phyloP scores from a whole-genome alignment of 768 basidiomycete genomes.

The Roridomyces roridus region DNA sequence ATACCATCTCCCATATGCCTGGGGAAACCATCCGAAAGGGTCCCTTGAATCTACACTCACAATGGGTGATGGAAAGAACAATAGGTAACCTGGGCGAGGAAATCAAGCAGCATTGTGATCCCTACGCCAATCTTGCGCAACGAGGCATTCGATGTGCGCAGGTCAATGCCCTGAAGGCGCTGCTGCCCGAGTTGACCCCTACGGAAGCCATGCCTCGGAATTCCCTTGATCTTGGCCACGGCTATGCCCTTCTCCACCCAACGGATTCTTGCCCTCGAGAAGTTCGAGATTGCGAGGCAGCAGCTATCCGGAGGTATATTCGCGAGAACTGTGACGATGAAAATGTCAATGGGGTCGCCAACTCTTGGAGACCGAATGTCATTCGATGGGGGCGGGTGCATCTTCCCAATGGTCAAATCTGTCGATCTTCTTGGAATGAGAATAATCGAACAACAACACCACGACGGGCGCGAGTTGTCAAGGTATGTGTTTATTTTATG shows the following conservation, averaged over 20 bases:
- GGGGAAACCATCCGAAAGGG: constrained; percentile 19
- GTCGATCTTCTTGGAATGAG: too few relatives aligned
- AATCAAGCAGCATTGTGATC: constrained; percentile 21
- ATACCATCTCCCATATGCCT: constrained; percentile 16
- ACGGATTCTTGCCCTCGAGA: constrained; percentile 16
- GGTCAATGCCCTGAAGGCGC: constrained; percentile 21
- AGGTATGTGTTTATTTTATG: not conserved
- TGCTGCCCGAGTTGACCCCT: constrained; percentile 6
- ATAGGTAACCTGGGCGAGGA: constrained; percentile 25
- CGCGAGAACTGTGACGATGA: too few relatives aligned
- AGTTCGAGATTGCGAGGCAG: constrained; percentile 9
- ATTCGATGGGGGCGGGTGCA: too few relatives aligned
- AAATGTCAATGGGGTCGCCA: too few relatives aligned
- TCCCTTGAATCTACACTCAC: constrained; percentile 5
- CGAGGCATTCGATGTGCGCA: constrained; percentile 15
- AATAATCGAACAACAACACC: too few relatives aligned
- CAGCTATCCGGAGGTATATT: constrained; percentile 2
- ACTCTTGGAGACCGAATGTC: too few relatives aligned
- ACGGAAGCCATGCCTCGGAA: not conserved
- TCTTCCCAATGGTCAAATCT: too few relatives aligned
- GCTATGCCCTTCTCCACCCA: constrained; percentile 20
- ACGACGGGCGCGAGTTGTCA: too few relatives aligned
- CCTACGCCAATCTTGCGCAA: constrained; percentile 25
- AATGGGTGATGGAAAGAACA: constrained; percentile 27
- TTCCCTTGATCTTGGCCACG: constrained; percentile 19